Conservation (phyloP, 1,284 basidiomycete species). For the Ganoderma resinaceum region DNA sequence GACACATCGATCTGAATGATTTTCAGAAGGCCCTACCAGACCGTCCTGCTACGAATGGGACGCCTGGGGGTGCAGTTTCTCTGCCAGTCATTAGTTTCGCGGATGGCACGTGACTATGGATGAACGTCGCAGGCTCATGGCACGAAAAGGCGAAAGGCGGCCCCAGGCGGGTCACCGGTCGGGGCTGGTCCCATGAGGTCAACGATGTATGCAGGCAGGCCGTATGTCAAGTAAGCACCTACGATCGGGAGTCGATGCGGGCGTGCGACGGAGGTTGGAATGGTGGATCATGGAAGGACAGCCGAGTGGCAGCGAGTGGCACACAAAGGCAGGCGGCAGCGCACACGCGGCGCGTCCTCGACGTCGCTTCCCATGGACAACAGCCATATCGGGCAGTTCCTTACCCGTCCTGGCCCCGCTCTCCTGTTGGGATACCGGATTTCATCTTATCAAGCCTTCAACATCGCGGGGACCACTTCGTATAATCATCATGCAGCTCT, state of each 20-base stretch:
- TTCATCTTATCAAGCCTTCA: not conserved
- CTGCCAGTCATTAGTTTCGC: not conserved
- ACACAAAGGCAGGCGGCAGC: not conserved
- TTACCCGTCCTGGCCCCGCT: not conserved
- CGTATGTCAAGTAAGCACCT: not conserved
- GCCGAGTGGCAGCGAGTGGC: not conserved
- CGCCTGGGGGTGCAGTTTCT: not conserved
- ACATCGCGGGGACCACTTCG: not conserved
- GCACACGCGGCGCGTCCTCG: not conserved
- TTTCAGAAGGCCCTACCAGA: not conserved
- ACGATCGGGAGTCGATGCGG: not conserved
- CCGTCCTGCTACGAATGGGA: not conserved
- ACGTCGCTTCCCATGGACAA: not conserved
- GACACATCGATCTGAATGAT: not conserved
- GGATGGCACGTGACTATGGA: too few species aligned
- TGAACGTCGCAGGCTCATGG: not conserved
- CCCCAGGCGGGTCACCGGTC: not conserved
- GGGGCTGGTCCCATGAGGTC: not conserved
- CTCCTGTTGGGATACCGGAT: not conserved
- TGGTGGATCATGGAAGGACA: not conserved
- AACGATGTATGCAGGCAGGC: not conserved
- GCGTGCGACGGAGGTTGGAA: not conserved
- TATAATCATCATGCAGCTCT: constrained; percentile 8
- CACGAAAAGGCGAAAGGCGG: not conserved
- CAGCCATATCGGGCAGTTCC: not conserved